Evolutionary conservation across 345 rosid genomes (phyloP).

Genomic region (Eutrema yunnanense): DNA sequence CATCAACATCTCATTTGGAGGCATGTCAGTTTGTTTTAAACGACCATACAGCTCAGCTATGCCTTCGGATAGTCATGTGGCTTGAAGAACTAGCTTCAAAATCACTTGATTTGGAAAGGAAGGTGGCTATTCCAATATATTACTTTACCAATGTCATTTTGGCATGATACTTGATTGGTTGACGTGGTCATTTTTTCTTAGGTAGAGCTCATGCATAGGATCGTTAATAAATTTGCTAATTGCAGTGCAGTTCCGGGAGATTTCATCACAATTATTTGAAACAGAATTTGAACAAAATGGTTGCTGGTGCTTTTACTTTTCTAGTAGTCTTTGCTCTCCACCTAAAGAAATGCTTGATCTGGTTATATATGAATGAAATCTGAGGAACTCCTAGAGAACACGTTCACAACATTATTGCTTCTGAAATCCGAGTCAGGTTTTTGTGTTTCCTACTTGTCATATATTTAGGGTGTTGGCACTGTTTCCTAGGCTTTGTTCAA

Average conservation of each 20-base stretch:
- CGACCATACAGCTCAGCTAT: conserved; percentile 84
- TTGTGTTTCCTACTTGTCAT: conserved; percentile 8
- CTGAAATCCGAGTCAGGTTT: background rate
- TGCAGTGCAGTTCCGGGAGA: background rate
- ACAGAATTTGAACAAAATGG: background rate
- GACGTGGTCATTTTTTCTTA: conserved; percentile 5
- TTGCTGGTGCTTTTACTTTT: conserved; percentile 2
- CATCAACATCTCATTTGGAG: conserved; percentile 90
- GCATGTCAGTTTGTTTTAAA: conserved; percentile 85
- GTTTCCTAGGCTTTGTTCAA: conserved; percentile 5
- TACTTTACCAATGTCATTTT: background rate
- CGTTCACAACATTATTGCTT: background rate
- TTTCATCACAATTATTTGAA: background rate
- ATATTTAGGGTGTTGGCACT: conserved; percentile 3
- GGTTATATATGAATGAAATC: background rate
- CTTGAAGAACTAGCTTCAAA: conserved; percentile 93
- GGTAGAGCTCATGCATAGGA: conserved; percentile 14
- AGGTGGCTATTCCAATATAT: conserved; percentile 44
- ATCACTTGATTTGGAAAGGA: conserved; percentile 86
- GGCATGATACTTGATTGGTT: conserved; percentile 2
- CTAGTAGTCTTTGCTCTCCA: background rate
- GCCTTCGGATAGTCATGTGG: conserved; percentile 96
- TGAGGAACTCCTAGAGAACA: background rate
- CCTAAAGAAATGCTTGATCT: conserved; percentile 5
- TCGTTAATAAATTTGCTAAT: conserved; percentile 1